Conservation (phyloP, 2,329 filamentous ascomycete genomes). For the Neofusicoccum sp. region DNA sequence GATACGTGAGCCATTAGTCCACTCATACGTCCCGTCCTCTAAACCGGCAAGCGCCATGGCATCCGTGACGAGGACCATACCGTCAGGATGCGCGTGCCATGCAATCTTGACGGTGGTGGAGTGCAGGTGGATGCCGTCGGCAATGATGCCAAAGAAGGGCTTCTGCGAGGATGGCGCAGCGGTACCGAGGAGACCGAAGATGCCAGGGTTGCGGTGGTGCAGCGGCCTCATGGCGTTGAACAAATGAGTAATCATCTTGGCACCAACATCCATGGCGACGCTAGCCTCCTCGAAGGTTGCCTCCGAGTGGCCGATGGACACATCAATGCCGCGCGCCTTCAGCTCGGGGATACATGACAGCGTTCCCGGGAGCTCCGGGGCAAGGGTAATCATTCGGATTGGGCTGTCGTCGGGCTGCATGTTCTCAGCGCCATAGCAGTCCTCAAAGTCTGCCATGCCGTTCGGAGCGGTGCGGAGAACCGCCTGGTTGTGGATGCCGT, state of each 20-base stretch:
- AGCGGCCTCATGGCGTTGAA: conserved; percentile 94
- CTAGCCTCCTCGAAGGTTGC: conserved; percentile 81
- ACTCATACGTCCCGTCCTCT: conserved; percentile 79
- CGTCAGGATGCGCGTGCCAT: conserved; percentile 78
- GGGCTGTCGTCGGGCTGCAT: conserved; percentile 46
- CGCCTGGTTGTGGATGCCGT: conserved; percentile 77
- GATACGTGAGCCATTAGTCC: conserved; percentile 71
- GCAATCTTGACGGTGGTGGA: conserved; percentile 87
- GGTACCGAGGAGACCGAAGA: conserved; percentile 78
- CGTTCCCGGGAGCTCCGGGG: conserved; percentile 70
- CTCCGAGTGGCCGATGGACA: conserved; percentile 82
- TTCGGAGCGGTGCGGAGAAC: conserved; percentile 64
- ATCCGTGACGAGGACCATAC: conserved; percentile 87
- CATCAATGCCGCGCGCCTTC: conserved; percentile 64
- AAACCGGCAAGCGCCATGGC: conserved; percentile 85
- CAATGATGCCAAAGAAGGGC: conserved; percentile 85
- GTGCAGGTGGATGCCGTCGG: conserved; percentile 87
- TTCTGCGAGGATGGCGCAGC: conserved; percentile 35
- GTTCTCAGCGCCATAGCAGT: conserved; percentile 72
- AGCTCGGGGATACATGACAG: conserved; percentile 70
- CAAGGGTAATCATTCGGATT: conserved; percentile 81
- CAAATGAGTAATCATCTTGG: conserved; percentile 86
- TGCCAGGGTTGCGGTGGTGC: conserved; percentile 85
- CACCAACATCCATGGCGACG: conserved; percentile 68
- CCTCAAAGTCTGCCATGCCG: conserved; percentile 63